Conservation (phyloP, 1,284 basidiomycete species). For the Pseudozyma sp. region DNA sequence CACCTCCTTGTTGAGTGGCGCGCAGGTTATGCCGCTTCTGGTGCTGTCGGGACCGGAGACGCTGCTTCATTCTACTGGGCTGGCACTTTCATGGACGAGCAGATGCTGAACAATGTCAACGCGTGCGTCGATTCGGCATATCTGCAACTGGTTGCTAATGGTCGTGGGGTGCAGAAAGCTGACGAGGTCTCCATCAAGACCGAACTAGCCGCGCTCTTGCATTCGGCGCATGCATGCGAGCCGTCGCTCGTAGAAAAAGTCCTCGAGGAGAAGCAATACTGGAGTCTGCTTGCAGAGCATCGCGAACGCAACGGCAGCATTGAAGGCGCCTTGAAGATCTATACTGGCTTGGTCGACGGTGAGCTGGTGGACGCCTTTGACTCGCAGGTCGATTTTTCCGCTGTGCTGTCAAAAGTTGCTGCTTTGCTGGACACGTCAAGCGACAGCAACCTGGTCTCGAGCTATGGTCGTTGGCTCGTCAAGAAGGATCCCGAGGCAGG, state of each 20-base stretch:
- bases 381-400: conserved; percentile 10
- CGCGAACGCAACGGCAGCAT: conserved; percentile 24
- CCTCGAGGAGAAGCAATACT: conserved; percentile 18
- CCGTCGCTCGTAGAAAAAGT: conserved; percentile 20
- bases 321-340: conserved; percentile 40
- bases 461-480: conserved; percentile 59
- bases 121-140: conserved; percentile 33
- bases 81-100: conserved; percentile 40
- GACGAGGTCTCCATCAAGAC: conserved; percentile 10
- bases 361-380: conserved; percentile 21
- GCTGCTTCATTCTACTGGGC: conserved; percentile 8
- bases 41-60: not conserved
- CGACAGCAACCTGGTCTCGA: conserved; percentile 31
- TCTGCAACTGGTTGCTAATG: conserved; percentile 23
- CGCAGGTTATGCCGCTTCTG: conserved; percentile 4
- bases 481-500: conserved; percentile 52
- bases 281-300: conserved; percentile 33
- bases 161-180: not conserved
- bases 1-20: conserved; percentile 31
- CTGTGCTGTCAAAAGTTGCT: conserved; percentile 31
- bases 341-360: conserved; percentile 52
- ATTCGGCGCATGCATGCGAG: conserved; percentile 33
- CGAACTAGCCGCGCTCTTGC: conserved; percentile 32
- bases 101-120: conserved; percentile 31
- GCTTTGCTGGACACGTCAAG: conserved; percentile 16